Evolutionary conservation across 2,329 filamentous ascomycete genomes (phyloP), one percentile per base, ranked within the genome.

Genomic region (Hypomyces rosellus): DNA sequence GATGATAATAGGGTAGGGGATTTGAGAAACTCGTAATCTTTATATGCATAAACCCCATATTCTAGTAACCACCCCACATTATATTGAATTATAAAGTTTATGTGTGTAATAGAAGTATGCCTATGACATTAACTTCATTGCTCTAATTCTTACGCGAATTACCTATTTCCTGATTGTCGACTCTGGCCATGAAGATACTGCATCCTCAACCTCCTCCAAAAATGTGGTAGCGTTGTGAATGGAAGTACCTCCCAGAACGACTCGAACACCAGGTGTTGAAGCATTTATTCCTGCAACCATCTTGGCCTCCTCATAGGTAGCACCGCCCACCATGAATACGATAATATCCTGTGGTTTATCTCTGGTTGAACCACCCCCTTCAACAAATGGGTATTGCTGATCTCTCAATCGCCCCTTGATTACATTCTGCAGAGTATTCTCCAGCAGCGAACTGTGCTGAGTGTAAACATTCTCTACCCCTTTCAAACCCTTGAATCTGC

Each of bases 401-500:
- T 95, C 89, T 61, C 84, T 86, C 52, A 99, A 70, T 30, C 88
- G 82, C 0, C 93, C 95, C 65, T 96, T 96, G 72, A 97, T 91
- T 46, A 99, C 74, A 60, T 92, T 92, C 64, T 96, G 92, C 15
- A 99, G 72, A 1, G 90, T 97, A 20, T 81, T 80, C 66, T 96
- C 91, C 14, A 99, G 70, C 18, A 89, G 78, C 0, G 95, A 90
- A 5, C 89, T 95, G 67, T 99, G 93, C 66, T 99, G 95, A 0
- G 93, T 99, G 67, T 99, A 99, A 25, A 99, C 93, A 61, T 99
- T 99, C 67, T 99, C 95, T 1, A 99, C 93, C 2, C 93, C 93
- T 64, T 97, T 96, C 13, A 99, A 76, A 0, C 93, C 93, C 63
- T 95, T 96, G 68, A 99, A 90, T 5, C 91, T 84, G 62, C 86